Conservation (phyloP, 176 grass and related monocot genomes). For the Leersia perrieri region DNA sequence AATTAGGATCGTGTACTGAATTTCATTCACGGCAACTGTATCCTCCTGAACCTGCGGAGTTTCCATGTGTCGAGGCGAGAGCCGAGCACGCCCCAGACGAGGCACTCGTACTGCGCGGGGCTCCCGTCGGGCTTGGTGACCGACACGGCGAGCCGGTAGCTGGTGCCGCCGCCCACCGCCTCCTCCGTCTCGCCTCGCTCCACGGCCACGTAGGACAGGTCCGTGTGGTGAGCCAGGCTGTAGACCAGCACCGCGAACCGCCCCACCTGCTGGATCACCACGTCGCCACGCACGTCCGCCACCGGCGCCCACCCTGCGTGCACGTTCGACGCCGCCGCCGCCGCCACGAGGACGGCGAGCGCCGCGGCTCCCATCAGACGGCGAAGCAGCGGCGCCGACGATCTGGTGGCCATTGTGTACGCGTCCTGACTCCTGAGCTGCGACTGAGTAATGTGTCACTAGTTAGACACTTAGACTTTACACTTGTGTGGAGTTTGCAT, state of each 20-base stretch:
- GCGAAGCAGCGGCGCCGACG: background rate
- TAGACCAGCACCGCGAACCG: constrained; percentile 44
- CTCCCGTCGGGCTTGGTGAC: background rate
- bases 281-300: background rate
- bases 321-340: background rate
- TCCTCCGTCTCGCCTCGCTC: constrained; percentile 17
- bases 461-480: too few species aligned
- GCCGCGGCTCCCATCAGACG: background rate
- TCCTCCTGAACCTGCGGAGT: constrained; percentile 30
- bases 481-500: too few species aligned
- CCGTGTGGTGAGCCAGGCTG: constrained; percentile 14
- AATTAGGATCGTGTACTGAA: too few species aligned
- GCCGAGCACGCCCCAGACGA: constrained; percentile 33
- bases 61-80: constrained; percentile 35
- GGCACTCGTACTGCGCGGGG: constrained; percentile 28
- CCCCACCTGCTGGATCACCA: constrained; percentile 30
- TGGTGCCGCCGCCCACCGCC: constrained; percentile 39
- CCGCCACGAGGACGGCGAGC: background rate
- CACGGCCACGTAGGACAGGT: constrained; percentile 15
- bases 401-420: background rate
- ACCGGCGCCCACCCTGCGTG: constrained; percentile 12
- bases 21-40: background rate
- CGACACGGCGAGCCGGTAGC: constrained; percentile 21
- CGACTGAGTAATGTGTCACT: too few species aligned
- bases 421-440: too few species aligned